Percentiles rank a stretch among this genome's conserved stretches.
These are phyloP conservation scores for Hyaloscypha bicolor DNA, from an alignment of 495 filamentous ascomycete genomes.

Conservation along the genomic window DNA sequence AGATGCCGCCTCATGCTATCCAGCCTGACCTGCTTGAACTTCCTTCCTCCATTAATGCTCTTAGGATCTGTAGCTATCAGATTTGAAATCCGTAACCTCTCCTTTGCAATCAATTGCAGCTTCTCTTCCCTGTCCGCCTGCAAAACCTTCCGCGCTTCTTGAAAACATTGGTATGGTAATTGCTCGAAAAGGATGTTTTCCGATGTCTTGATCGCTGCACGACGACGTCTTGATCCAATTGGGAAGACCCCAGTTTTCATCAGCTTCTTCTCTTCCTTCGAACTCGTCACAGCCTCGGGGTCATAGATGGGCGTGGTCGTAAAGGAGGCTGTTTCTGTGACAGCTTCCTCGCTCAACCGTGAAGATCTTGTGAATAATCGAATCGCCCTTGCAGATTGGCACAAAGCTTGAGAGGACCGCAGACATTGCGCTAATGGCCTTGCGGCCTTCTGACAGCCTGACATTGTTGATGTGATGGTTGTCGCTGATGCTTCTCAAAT, in stretches of 20 bases:
- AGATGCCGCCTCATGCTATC: slow-evolving; percentile 71
- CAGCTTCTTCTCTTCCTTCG: slow-evolving; percentile 61
- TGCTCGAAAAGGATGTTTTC: slow-evolving; percentile 85
- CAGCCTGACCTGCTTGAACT: slow-evolving; percentile 64
- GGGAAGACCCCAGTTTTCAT: slow-evolving; percentile 59
- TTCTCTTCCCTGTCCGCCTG: slow-evolving; percentile 82
- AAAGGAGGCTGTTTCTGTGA: slow-evolving; percentile 37
- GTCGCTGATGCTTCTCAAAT: slow-evolving; percentile 24
- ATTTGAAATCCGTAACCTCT: slow-evolving; percentile 53
- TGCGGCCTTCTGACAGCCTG: slow-evolving; percentile 67
- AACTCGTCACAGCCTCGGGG: slow-evolving; percentile 39
- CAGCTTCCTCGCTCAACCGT: slow-evolving; percentile 42
- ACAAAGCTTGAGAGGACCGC: slow-evolving; percentile 46
- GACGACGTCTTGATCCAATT: slow-evolving; percentile 80
- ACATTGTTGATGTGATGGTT: slow-evolving; percentile 52
- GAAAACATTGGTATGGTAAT: slow-evolving; percentile 94
- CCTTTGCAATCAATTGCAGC: slow-evolving; percentile 59
- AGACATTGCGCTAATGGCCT: slow-evolving; percentile 68
- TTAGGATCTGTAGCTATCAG: slow-evolving; percentile 61
- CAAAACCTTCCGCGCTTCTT: slow-evolving; percentile 87
- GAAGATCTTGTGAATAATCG: slow-evolving; percentile 50
- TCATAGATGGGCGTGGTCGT: slow-evolving; percentile 36
- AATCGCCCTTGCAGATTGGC: slow-evolving; percentile 38
- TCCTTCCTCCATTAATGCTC: slow-evolving; percentile 58
- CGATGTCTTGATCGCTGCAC: slow-evolving; percentile 70